Evolutionary conservation across 2,329 filamentous ascomycete species (phyloP), one percentile per base, ranked within the genome.

Genomic region (Dactylellina parvicollis): DNA sequence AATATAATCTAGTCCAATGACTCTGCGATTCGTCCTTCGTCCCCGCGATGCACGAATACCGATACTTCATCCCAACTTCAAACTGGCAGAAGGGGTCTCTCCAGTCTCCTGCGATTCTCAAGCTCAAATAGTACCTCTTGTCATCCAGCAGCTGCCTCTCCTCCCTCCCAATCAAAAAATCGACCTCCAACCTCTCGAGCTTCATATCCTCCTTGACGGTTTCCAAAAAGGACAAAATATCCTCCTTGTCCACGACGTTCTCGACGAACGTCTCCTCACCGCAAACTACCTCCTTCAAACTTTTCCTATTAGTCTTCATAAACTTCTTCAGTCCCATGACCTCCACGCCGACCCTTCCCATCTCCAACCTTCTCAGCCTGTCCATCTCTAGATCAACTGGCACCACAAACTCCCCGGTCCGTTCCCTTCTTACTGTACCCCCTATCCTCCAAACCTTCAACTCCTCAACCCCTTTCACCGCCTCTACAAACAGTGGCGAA

Each of bases 21-120:
- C 24, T 64, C n/a, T 57, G 40, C 7, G 44, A n/a, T 3, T n/a
- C 47, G 8, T 52, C 47, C 24, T 47, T 52, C 1, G 50, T 57
- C 1, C 22, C 60, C 2, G 46, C 32, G 4, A 55, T 20, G 16
- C 26, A 46, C 12, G 10, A 59, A 38, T 60, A 55, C 10, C 54
- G 34, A 55, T 65, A 55, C n/a, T 65, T 60, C 52, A 65, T 55
- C 2, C 67, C 67, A 14, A 65, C 40, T 32, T 72, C 50, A 50
- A 71, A 72, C 14, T 47, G 42, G 16, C 67, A 72, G 47, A 64
- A 57, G 9, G 59, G 44, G 22, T 65, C 46, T 18, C 46, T 60
- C 56, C 67, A 72, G 32, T 65, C 22, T 1, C 59, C 67, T 7
- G 49, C 38, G 26, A 65, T 47, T 14, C 46, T 52, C 30, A 60